Evolutionary conservation across 352 stramenopile genomes (phyloP).

Genomic region (Globisporangium lucens): DNA sequence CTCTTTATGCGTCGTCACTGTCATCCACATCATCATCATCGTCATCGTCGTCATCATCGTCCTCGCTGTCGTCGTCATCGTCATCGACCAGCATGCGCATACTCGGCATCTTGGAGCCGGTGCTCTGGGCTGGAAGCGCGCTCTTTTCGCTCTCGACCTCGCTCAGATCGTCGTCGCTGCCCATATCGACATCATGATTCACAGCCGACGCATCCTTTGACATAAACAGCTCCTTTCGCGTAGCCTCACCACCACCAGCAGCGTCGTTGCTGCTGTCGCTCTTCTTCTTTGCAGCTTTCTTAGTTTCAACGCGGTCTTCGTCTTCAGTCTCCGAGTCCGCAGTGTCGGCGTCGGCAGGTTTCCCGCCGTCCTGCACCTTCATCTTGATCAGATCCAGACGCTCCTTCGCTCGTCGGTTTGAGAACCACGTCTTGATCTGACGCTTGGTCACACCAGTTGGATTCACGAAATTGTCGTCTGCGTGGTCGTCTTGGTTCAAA

Average conservation of each 20-base stretch:
- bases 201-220: conserved; percentile 2
- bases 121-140: not conserved
- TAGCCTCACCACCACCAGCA: conserved; percentile 1
- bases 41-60: conserved; percentile 17
- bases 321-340: conserved; percentile 41
- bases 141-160: conserved; percentile 13
- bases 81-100: conserved; percentile 23
- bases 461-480: conserved; percentile 47
- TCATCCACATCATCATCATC: conserved; percentile 16
- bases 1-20: conserved; percentile 12
- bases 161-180: conserved; percentile 28
- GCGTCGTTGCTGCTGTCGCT: not conserved
- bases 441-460: conserved; percentile 60
- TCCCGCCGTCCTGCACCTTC: conserved; percentile 49
- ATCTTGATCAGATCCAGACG: conserved; percentile 77
- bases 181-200: conserved; percentile 29
- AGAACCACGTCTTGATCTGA: conserved; percentile 86
- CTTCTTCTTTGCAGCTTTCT: conserved; percentile 8
- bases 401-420: conserved; percentile 77
- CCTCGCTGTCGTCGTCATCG: conserved; percentile 20
- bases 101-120: conserved; percentile 6
- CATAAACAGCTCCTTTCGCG: conserved; percentile 26
- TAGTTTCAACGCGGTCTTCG: conserved; percentile 26
- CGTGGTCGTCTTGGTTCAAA: conserved; percentile 71
- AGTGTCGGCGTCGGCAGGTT: conserved; percentile 9